Evolutionary conservation across 2,329 filamentous ascomycete genomes (phyloP).

Genomic region (Calonectria montana): DNA sequence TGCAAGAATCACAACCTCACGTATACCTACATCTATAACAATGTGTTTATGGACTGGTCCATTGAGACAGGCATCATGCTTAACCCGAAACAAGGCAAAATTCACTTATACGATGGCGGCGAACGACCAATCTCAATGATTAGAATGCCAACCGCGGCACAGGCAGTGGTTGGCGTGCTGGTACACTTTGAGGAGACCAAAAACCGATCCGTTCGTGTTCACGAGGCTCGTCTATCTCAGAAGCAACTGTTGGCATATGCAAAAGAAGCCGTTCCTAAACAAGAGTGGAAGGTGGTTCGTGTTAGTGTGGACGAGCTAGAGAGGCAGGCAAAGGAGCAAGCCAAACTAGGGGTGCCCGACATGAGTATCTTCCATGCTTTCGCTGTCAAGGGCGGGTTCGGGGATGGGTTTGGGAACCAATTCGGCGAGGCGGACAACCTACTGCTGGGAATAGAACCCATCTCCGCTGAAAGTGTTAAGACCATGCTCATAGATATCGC

Average conservation of each 20-base stretch:
- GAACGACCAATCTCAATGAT: not conserved
- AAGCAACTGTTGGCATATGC: not conserved
- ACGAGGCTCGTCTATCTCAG: not conserved
- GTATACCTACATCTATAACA: not conserved
- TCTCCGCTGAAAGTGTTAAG: not conserved
- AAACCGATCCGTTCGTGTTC: not conserved
- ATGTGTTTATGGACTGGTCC: not conserved
- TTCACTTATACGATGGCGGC: not conserved
- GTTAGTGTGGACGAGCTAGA: not conserved
- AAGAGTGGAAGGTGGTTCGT: not conserved
- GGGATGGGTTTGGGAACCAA: not conserved
- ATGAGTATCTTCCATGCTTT: not conserved
- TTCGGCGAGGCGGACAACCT: not conserved
- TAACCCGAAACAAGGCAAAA: not conserved
- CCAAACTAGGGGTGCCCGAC: not conserved
- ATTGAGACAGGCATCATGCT: not conserved
- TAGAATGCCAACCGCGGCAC: not conserved
- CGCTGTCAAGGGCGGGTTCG: not conserved
- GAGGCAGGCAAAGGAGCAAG: not conserved
- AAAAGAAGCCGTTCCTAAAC: not conserved
- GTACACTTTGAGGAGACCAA: not conserved
- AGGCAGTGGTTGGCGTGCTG: not conserved
- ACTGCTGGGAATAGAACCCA: not conserved
- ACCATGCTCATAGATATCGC: not conserved
- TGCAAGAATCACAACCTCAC: not conserved